phyloP scores from a whole-genome alignment of 495 filamentous ascomycete genomes.

The Xylaria palmicola region DNA sequence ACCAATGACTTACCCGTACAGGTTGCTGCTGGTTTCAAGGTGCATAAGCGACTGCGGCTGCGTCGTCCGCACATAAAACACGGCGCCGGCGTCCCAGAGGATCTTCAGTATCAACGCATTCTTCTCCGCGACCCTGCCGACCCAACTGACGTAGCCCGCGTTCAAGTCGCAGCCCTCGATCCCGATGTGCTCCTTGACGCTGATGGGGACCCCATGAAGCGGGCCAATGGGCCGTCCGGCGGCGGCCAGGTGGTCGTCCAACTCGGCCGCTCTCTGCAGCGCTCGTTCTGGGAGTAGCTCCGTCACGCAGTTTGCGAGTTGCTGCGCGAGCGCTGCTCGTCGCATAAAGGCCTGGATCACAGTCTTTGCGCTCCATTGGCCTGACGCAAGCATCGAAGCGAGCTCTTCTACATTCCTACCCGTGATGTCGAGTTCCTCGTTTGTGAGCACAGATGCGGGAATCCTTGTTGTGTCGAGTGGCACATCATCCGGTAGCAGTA shows the following conservation, averaged over 20 bases:
- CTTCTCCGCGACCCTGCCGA: constrained; percentile 35
- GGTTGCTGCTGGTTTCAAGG: constrained; percentile 53
- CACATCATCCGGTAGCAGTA: constrained; percentile 27
- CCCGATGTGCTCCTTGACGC: constrained; percentile 64
- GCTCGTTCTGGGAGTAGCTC: constrained; percentile 65
- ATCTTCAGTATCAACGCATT: constrained; percentile 50
- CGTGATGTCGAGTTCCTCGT: constrained; percentile 54
- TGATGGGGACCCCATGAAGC: constrained; percentile 67
- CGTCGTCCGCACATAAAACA: constrained; percentile 55
- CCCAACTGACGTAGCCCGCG: constrained; percentile 48
- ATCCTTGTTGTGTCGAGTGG: constrained; percentile 45
- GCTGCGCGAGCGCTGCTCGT: constrained; percentile 42
- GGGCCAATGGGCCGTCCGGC: constrained; percentile 57
- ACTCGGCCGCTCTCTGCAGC: constrained; percentile 52
- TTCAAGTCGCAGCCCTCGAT: constrained; percentile 55
- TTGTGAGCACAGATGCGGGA: constrained; percentile 44
- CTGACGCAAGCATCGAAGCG: constrained; percentile 30
- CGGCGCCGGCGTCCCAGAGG: constrained; percentile 45
- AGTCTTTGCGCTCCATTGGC: constrained; percentile 39
- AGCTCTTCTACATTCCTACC: constrained; percentile 49
- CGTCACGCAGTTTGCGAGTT: constrained; percentile 56
- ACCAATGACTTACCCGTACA: constrained; percentile 58
- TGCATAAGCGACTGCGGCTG: constrained; percentile 63
- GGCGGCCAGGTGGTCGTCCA: constrained; percentile 54
- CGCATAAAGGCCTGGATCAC: constrained; percentile 52